Evolutionary conservation across 306 rosid species (phyloP).

Genomic region (Begonia peltatifolia): DNA sequence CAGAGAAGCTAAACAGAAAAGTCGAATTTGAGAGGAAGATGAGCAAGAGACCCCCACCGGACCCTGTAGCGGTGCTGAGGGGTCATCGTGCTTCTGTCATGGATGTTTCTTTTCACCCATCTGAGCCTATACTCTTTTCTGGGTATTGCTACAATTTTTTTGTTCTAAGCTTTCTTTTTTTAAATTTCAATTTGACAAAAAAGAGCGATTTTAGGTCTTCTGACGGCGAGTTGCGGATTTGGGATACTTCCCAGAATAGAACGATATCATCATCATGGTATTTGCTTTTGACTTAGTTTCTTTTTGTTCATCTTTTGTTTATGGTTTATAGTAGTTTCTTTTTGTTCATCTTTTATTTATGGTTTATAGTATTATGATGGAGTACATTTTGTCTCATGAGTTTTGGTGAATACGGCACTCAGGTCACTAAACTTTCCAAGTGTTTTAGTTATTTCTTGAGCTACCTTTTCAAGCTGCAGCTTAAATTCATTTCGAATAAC

Average conservation of each 20-base stretch:
- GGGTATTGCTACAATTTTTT: constrained; percentile 23
- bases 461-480: no score
- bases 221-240: constrained; percentile 77
- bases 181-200: no score
- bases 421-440: no score
- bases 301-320: neutral
- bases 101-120: constrained; percentile 61
- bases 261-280: constrained; percentile 75
- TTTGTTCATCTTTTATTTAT: neutral
- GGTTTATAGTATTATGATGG: neutral
- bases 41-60: constrained; percentile 64
- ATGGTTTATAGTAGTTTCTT: neutral
- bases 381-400: no score
- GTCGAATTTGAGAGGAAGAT: constrained; percentile 53
- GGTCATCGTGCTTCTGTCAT: constrained; percentile 84
- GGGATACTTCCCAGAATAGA: constrained; percentile 69
- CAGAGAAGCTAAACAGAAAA: constrained; percentile 28
- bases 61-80: constrained; percentile 74
- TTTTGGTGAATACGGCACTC: no score
- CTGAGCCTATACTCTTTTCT: constrained; percentile 40
- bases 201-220: constrained; percentile 29
- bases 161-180: neutral
- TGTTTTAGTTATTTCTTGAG: no score
- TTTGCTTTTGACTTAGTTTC: neutral
- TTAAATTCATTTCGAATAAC: no score